A percentile compares a stretch with the other conserved stretches of the same genome.
Evolutionary conservation across 768 basidiomycete genomes (phyloP).

Genomic region (Chalciporus chontae): DNA sequence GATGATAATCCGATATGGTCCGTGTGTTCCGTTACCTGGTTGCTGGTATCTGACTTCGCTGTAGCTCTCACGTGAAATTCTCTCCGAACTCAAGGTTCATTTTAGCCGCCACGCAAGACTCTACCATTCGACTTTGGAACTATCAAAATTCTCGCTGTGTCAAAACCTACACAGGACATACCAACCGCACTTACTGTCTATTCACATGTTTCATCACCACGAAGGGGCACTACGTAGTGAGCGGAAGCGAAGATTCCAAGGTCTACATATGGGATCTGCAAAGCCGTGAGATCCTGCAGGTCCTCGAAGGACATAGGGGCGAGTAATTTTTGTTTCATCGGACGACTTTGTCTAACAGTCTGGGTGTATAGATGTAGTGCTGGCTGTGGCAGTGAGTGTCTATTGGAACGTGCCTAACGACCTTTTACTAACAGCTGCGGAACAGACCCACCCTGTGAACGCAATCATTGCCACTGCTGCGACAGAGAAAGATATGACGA

Average conservation of each 20-base stretch:
- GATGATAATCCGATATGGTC: constrained; percentile 95
- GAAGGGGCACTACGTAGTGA: constrained; percentile 67
- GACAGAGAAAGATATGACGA: constrained; percentile 84
- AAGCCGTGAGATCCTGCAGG: constrained; percentile 69
- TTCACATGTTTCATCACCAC: constrained; percentile 60
- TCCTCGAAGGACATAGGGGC: constrained; percentile 82
- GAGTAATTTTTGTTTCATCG: constrained; percentile 5
- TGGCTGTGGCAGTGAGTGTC: constrained; percentile 68
- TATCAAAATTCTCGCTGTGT: constrained; percentile 87
- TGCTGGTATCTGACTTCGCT: constrained; percentile 7
- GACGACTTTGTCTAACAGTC: not conserved
- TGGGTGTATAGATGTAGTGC: constrained; percentile 47
- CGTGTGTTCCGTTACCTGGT: constrained; percentile 12
- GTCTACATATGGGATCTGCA: constrained; percentile 90
- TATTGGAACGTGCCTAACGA: constrained; percentile 4
- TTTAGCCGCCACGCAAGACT: constrained; percentile 90
- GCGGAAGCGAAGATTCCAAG: constrained; percentile 89
- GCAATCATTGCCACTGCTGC: constrained; percentile 83
- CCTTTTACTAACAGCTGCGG: constrained; percentile 7
- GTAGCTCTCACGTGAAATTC: constrained; percentile 83
- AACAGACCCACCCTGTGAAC: constrained; percentile 71
- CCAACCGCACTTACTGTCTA: constrained; percentile 82
- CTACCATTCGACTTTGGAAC: constrained; percentile 92
- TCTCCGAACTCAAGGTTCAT: constrained; percentile 91
- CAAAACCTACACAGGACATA: constrained; percentile 88